Percentiles rank a stretch among this genome's conserved stretches.
These are phyloP conservation scores for Corynespora cassiicola DNA, from an alignment of 2,329 filamentous ascomycete genomes.

Conservation along the genomic window DNA sequence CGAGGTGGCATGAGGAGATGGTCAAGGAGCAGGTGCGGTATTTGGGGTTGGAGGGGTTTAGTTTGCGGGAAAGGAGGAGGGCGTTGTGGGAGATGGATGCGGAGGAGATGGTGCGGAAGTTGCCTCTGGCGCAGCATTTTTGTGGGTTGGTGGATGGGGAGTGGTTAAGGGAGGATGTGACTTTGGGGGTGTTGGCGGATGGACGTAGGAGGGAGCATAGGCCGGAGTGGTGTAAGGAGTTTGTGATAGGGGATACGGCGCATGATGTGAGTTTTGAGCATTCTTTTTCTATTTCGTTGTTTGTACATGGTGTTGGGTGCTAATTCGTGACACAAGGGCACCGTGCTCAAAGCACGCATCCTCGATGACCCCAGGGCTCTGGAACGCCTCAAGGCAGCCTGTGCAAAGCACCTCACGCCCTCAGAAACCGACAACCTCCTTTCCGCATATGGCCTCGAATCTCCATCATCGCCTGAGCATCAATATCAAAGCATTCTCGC, in stretches of 20 bases:
- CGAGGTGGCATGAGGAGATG: conserved; percentile 33
- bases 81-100: conserved; percentile 22
- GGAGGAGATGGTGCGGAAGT: conserved; percentile 23
- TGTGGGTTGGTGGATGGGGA: conserved; percentile 30
- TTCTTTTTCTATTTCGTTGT: conserved; percentile 3
- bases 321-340: conserved; percentile 27
- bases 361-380: conserved; percentile 33
- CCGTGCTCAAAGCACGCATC: conserved; percentile 34
- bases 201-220: conserved; percentile 37
- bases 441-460: conserved; percentile 46
- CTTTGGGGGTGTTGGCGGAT: conserved; percentile 20
- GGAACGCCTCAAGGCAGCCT: conserved; percentile 18
- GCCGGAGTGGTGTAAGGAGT: conserved; percentile 52
- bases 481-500: conserved; percentile 22
- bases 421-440: conserved; percentile 24
- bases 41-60: conserved; percentile 20
- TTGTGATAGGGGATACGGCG: conserved; percentile 56
- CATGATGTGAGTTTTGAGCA: conserved; percentile 54
- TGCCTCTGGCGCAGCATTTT: conserved; percentile 34
- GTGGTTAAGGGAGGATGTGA: conserved; percentile 26
- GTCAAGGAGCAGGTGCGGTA: conserved; percentile 28
- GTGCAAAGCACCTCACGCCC: conserved; percentile 20
- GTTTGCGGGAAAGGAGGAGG: conserved; percentile 14
- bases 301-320: conserved; percentile 11
- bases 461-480: conserved; percentile 32